phyloP scores from a whole-genome alignment of 306 rosid genomes.

The Leucaena leucocephala region DNA sequence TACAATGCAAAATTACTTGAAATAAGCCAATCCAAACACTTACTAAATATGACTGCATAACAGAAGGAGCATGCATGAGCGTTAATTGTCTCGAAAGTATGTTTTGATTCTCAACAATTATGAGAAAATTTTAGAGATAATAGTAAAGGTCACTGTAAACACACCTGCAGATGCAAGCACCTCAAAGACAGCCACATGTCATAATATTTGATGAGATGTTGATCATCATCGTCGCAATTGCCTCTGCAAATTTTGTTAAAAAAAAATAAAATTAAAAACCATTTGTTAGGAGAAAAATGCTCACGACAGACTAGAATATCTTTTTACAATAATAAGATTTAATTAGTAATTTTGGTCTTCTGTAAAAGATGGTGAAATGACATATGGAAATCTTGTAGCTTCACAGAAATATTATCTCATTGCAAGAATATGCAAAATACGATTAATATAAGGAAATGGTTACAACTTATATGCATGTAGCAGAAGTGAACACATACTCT shows the following conservation, averaged over 20 bases:
- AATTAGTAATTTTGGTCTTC: neutral
- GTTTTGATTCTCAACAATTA: neutral
- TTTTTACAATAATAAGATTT: conserved; percentile 1
- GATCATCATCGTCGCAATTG: conserved; percentile 57
- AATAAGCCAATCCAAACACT: too few relatives aligned
- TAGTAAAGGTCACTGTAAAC: conserved; percentile 9
- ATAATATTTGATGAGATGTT: conserved; percentile 31
- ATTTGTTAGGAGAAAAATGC: conserved; percentile 10
- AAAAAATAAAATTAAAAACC: conserved; percentile 19
- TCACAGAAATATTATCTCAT: conserved; percentile 5
- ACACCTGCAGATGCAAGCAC: conserved; percentile 28
- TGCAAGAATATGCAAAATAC: conserved; percentile 13
- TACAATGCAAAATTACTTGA: too few relatives aligned
- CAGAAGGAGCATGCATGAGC: neutral
- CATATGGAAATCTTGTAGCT: neutral
- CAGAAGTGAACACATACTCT: conserved; percentile 59
- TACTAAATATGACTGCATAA: neutral
- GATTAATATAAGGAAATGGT: neutral
- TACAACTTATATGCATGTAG: neutral
- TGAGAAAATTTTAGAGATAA: neutral
- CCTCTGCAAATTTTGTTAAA: conserved; percentile 46
- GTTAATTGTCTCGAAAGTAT: neutral
- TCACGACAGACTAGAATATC: conserved; percentile 10
- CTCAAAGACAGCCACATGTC: conserved; percentile 22
- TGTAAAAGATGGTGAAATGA: conserved; percentile 1